Evolutionary conservation across 108 stramenopile species (phyloP), one percentile per base, ranked within the genome.

Genomic region (Nannochloropsis oceanica): DNA sequence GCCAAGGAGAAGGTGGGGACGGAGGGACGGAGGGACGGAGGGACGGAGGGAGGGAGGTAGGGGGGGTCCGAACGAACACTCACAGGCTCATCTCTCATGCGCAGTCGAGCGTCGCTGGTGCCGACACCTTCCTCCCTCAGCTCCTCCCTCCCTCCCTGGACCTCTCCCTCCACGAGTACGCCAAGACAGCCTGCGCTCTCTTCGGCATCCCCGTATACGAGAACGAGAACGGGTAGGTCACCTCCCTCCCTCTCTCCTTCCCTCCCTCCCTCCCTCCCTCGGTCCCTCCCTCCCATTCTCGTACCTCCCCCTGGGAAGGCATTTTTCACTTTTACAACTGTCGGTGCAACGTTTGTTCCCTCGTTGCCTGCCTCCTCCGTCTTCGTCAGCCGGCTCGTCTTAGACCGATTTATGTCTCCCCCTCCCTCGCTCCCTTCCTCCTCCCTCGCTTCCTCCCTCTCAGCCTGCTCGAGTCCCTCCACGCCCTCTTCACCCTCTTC

Each of bases 151-250:
- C 59, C 59, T 73, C 59, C 26, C 82, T 96, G 80, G 91, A 92
- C 27, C n/a, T 90, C 27, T 86, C 89, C 14, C 84, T 95, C 42
- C 92, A 93, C 59, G 95, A 96, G 73, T 94, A 95, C 84, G 92
- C 93, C 34, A 59, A 86, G 26, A 89, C 93, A 43, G 44, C 93
- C 43, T 95, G 95, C 82, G 91, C 94, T 8, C 79, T 96, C 13
- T 82, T 94, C 44, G 95, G 93, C 43, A 91, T 96, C 26, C 95
- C 95, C 8, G 93, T 94, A 42, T 87, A 93, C 82, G 86, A 1
- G n/a, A n/a, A n/a, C n/a, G n/a, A n/a, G n/a, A n/a, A n/a, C 18
- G 18, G 59, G 59, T 73, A n/a, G n/a, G 59, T 73, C 59, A 9
- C n/a, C 5, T 18, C 1, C n/a, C 59, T 73, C n/a, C 22, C 59